Percentiles rank a stretch among this genome's conserved stretches.
These are phyloP conservation scores for Neospermospora avenae DNA, from an alignment of 2,329 filamentous ascomycete genomes.

Conservation along the genomic window DNA sequence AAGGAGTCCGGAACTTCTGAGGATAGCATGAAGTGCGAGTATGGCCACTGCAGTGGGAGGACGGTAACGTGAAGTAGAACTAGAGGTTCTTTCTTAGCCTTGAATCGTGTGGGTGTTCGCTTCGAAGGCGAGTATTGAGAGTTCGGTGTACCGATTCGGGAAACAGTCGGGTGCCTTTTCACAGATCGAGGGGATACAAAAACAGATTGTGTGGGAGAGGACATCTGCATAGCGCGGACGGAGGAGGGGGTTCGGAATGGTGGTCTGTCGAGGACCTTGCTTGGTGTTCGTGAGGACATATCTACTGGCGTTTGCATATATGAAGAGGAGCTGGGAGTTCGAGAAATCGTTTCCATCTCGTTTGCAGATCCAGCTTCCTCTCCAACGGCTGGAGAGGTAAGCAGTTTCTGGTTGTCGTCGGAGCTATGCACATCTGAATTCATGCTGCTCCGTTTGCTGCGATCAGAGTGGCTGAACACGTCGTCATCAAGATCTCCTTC, in stretches of 20 bases:
- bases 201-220: conserved; percentile 59
- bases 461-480: conserved; percentile 32
- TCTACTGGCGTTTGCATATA: conserved; percentile 34
- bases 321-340: conserved; percentile 34
- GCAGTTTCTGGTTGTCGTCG: conserved; percentile 31
- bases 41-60: conserved; percentile 65
- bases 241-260: conserved; percentile 68
- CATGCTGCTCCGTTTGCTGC: conserved; percentile 25
- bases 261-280: conserved; percentile 57
- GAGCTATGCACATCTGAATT: conserved; percentile 28
- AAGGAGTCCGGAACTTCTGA: conserved; percentile 43
- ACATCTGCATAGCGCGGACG: conserved; percentile 69
- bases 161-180: conserved; percentile 51
- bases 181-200: conserved; percentile 52
- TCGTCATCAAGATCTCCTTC: conserved; percentile 37
- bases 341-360: conserved; percentile 45
- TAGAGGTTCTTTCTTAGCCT: conserved; percentile 58
- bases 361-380: conserved; percentile 30
- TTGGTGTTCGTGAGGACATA: conserved; percentile 36
- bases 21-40: conserved; percentile 53
- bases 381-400: conserved; percentile 29
- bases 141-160: conserved; percentile 54
- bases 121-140: conserved; percentile 27
- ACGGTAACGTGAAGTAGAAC: conserved; percentile 77
- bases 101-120: conserved; percentile 55